Evolutionary conservation across 352 stramenopile genomes (phyloP), one percentile per base, ranked within the genome.

Genomic region (Phytophthora constricta): DNA sequence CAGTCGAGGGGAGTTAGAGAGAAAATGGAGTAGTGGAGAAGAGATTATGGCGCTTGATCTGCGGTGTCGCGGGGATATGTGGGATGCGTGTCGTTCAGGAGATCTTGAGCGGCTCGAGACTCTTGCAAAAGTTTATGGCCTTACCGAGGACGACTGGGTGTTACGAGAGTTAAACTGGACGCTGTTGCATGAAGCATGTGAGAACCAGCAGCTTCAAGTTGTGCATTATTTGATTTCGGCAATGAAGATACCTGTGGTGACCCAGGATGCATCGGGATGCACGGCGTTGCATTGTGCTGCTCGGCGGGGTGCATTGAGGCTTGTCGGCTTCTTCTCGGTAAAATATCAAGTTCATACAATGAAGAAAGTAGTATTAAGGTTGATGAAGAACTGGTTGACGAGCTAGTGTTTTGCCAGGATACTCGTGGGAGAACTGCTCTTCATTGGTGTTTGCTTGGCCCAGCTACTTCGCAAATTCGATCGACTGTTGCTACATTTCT

Each of bases 111-210:
- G 84, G 2, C 63, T 92, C 2, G 33, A 74, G 48, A 73, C 48
- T 5, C 57, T 92, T 27, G 26, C 71, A 1, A 43, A 67, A n/a
- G 23, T 78, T 26, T 79, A 80, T 8, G 47, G 16, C n/a, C 58
- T 41, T 5, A 61, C 27, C 17, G 26, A 27, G 19, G 10, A 56
- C 25, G 41, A 69, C 13, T 49, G 26, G 57, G 23, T 70, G 20
- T 46, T 88, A 17, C 45, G 43, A 3, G 41, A 76, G 10, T 41
- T 88, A 10, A 68, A 63, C 23, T 58, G 68, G 23, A 80, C 84
- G 16, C 43, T 90, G n/a, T 57, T 92, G 7, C 84, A 91, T 33
- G 82, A 92, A 68, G 84, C 82, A 0, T 89, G 80, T 52, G 63
- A 75, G 41, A 53, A 47, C 7, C 42, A 63, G 10, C 70, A 83